phyloP scores from a whole-genome alignment of 1,284 basidiomycete genomes.

The Rhodotorula sp. region DNA sequence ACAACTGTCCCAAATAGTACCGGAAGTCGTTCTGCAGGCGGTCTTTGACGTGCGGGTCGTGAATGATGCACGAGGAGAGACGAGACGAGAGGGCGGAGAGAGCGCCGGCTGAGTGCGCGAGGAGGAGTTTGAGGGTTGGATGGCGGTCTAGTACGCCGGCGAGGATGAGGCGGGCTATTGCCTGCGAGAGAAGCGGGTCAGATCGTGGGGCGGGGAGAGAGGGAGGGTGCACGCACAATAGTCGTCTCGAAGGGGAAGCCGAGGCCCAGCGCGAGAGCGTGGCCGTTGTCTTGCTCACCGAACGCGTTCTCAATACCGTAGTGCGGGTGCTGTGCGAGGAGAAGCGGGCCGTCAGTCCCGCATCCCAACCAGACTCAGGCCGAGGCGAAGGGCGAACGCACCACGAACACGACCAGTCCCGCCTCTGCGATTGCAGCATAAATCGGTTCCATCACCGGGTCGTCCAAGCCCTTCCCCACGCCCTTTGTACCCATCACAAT shows the following conservation, averaged over 20 bases:
- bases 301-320: conserved; percentile 59
- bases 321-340: conserved; percentile 62
- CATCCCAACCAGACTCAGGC: background rate
- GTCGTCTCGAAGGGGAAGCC: conserved; percentile 88
- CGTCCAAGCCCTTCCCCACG: conserved; percentile 74
- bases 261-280: conserved; percentile 77
- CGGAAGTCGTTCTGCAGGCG: conserved; percentile 77
- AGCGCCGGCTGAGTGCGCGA: conserved; percentile 80
- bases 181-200: conserved; percentile 53
- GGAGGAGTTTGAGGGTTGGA: conserved; percentile 67
- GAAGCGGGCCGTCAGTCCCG: background rate
- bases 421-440: conserved; percentile 69
- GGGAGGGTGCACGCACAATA: conserved; percentile 58
- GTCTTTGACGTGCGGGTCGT: conserved; percentile 72
- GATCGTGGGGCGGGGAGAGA: background rate
- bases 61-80: conserved; percentile 74
- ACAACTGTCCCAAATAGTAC: conserved; percentile 68
- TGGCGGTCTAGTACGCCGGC: conserved; percentile 74
- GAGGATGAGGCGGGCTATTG: conserved; percentile 73
- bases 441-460: conserved; percentile 68
- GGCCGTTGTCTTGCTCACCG: conserved; percentile 72
- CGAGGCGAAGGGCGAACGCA: conserved; percentile 1
- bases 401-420: conserved; percentile 68
- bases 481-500: conserved; percentile 78
- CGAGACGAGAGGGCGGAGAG: conserved; percentile 76